Evolutionary conservation across 768 basidiomycete species (phyloP).

Genomic region (Tylopilus vinaceipallidus): DNA sequence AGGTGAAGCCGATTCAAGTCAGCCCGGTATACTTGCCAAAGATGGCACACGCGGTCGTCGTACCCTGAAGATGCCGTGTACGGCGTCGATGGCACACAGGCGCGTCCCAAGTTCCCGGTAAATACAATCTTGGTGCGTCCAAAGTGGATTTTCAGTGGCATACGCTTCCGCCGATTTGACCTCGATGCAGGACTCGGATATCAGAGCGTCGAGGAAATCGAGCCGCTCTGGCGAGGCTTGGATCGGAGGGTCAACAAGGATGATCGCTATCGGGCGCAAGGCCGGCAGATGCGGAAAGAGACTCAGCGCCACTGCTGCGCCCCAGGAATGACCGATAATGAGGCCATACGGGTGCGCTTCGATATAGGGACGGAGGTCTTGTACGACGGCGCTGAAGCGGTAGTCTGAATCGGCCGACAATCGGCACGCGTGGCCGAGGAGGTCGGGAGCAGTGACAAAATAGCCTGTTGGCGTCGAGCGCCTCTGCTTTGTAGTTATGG

Average conservation of each 20-base stretch:
- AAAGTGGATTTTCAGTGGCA: conserved; percentile 10
- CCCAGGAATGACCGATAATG: conserved; percentile 23
- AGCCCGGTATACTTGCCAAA: too few relatives aligned
- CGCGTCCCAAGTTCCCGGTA: conserved; percentile 11
- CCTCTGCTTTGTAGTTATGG: background rate
- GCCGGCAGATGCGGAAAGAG: conserved; percentile 12
- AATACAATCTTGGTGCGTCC: conserved; percentile 11
- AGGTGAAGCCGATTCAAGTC: too few relatives aligned
- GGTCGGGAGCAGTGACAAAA: conserved; percentile 23
- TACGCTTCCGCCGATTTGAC: background rate
- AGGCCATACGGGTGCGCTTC: conserved; percentile 7
- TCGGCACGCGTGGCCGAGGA: conserved; percentile 17
- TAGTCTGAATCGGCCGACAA: conserved; percentile 18
- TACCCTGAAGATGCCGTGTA: background rate
- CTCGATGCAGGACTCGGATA: background rate
- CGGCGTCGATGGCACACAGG: conserved; percentile 6
- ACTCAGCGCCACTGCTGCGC: background rate
- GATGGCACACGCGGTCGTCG: too few relatives aligned
- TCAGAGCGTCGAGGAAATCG: background rate
- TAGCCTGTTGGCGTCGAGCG: conserved; percentile 15
- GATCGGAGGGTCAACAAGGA: conserved; percentile 22
- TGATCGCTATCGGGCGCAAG: conserved; percentile 9
- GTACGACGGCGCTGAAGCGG: conserved; percentile 5
- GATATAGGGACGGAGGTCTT: conserved; percentile 21
- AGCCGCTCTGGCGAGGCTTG: background rate